Evolutionary conservation across 2,329 filamentous ascomycete species (phyloP), one percentile per base, ranked within the genome.

Genomic region (Colletotrichum phormii): DNA sequence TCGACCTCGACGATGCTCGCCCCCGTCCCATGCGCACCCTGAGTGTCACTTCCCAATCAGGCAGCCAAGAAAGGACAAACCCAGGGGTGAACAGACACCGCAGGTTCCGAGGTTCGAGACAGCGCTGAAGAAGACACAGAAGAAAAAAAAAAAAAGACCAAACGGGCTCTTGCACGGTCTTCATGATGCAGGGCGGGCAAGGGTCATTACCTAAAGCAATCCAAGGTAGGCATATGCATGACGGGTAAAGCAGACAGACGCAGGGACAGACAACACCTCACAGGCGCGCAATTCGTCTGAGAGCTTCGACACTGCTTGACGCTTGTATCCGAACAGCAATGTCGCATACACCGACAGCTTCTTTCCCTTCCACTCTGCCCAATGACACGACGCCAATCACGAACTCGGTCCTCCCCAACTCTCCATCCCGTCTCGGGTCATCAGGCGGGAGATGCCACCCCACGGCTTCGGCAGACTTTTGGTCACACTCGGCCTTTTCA

Each of bases 381-480:
- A 67, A 62, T 58, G 49, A 35, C 57, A 49, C 13, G 55, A n/a
- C 49, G 31, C 35, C 24, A 53, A 35, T 24, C 37, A 29, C 42
- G 42, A 64, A 49, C n/a, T 64, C 53, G 22, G 26, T 24, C 64
- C 12, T 35, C 58, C 13, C 37, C 13, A 42, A 42, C 15, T 18
- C 13, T 35, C 31, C 42, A 42, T 71, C 64, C 49, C 35, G 49
- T 63, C 51, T 58, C 18, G 12, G 37, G 49, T 51, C 33, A 55
- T 54, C 46, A 9, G 42, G 62, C 55, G 46, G 51, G 29, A 62
- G 22, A n/a, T 54, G 58, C 24, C 18, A 54, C 33, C 35, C 42
- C 51, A 37, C 59, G 31, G 64, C 69, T 53, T 64, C 54, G 46
- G 70, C 70, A 69, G 51, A 59, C 35, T 64, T 72, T 69, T 18